These are phyloP conservation scores for Stephania yunnanensis DNA, from an alignment of 164 flowering plant species.

Conservation along the genomic window DNA sequence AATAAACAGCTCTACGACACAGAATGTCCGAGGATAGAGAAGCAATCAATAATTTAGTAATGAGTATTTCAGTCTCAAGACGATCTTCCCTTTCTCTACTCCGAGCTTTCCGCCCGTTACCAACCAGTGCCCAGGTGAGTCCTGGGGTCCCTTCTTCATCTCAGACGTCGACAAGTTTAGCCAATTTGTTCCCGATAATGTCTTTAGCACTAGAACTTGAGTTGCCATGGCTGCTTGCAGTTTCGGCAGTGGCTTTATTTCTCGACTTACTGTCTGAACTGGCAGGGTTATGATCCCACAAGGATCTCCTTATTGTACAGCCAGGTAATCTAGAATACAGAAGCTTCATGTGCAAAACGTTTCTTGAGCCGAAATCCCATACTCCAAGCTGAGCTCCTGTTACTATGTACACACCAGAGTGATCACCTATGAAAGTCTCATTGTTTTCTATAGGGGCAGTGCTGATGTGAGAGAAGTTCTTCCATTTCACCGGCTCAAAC, in stretches of 20 bases:
- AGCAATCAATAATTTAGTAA: constrained; percentile 57
- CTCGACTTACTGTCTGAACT: constrained; percentile 26
- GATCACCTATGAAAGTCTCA: constrained; percentile 52
- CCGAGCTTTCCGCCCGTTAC: constrained; percentile 90
- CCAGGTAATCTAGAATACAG: constrained; percentile 70
- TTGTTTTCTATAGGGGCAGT: constrained; percentile 74
- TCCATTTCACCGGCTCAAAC: constrained; percentile 92
- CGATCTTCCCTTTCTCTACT: constrained; percentile 73
- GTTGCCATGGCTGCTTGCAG: constrained; percentile 22
- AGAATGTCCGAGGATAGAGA: not conserved
- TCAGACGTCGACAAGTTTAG: constrained; percentile 62
- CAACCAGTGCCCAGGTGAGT: constrained; percentile 85
- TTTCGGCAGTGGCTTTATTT: constrained; percentile 8
- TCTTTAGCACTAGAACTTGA: constrained; percentile 34
- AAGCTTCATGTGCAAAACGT: constrained; percentile 70
- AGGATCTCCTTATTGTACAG: constrained; percentile 71
- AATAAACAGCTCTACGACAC: too few species aligned
- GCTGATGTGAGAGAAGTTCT: constrained; percentile 84
- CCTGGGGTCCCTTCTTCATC: constrained; percentile 70
- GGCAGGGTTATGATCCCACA: constrained; percentile 69
- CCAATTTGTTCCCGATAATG: constrained; percentile 41
- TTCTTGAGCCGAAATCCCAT: constrained; percentile 87
- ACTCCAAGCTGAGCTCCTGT: constrained; percentile 96
- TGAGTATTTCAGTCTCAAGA: constrained; percentile 71
- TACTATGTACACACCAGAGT: constrained; percentile 61